A percentile compares a stretch with the other conserved stretches of the same genome.
phyloP scores from a whole-genome alignment of 2,329 filamentous ascomycete species.

The Biscogniauxia sp. region DNA sequence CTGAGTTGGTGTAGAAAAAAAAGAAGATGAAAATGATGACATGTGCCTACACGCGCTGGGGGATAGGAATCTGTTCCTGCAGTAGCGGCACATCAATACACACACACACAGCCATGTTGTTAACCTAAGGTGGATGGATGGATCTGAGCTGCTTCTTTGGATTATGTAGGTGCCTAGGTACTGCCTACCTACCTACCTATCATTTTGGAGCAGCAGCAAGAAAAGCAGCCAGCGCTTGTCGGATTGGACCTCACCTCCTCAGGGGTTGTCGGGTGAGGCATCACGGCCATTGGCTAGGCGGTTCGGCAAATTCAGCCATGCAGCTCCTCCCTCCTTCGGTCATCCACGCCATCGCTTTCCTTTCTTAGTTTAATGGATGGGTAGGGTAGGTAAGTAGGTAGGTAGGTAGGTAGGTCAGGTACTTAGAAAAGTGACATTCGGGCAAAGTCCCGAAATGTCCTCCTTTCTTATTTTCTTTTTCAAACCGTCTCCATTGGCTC shows the following conservation, averaged over 20 bases:
- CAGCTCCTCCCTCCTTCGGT: not conserved
- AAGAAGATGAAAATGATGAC: no score
- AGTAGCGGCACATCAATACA: not conserved
- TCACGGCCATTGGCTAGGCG: not conserved
- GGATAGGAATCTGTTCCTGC: not conserved
- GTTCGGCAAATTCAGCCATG: not conserved
- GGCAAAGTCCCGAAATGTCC: not conserved
- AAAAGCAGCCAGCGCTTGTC: not conserved
- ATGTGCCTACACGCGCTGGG: not conserved
- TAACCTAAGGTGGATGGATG: no score
- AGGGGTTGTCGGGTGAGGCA: not conserved
- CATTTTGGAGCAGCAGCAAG: not conserved
- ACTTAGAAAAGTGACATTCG: not conserved
- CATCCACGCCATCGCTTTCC: not conserved
- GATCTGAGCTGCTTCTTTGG: not conserved
- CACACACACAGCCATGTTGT: not conserved
- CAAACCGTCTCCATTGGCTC: not conserved
- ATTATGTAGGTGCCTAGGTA: no score
- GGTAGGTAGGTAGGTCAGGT: not conserved
- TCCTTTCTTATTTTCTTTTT: not conserved
- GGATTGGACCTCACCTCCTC: not conserved
- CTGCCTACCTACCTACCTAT: no score
- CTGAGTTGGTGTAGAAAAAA: not conserved
- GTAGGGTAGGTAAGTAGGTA: not conserved
- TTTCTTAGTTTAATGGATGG: not conserved